Percentiles rank a stretch among this genome's conserved stretches.
Evolutionary conservation across 129 eudicot genomes (phyloP).

Genomic region (Logfia minima): DNA sequence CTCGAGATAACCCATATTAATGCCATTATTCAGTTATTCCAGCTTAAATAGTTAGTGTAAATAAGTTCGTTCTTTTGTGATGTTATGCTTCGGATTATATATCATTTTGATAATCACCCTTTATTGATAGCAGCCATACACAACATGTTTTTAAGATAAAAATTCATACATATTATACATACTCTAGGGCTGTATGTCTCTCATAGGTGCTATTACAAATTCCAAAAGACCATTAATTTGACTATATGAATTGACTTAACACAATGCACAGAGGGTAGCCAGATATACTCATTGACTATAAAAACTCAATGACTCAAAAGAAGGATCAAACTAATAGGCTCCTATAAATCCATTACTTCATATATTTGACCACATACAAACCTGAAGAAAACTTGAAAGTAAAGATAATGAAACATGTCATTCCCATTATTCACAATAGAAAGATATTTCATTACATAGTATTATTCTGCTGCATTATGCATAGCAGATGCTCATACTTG

Average conservation of each 20-base stretch:
- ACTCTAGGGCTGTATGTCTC: neutral
- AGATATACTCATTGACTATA: neutral
- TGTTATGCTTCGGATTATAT: neutral
- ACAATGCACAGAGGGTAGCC: neutral
- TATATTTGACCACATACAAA: neutral
- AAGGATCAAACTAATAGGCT: neutral
- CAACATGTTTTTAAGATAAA: neutral
- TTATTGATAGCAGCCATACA: neutral
- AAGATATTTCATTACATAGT: neutral
- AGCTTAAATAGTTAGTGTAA: constrained; percentile 2
- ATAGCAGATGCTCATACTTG: neutral
- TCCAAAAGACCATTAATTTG: neutral
- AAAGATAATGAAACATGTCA: neutral
- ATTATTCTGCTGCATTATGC: neutral
- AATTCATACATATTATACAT: neutral
- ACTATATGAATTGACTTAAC: neutral
- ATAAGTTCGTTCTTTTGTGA: neutral
- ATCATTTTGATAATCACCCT: neutral
- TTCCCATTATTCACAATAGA: neutral
- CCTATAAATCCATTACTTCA: neutral
- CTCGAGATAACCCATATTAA: neutral
- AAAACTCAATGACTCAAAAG: neutral
- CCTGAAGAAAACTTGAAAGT: neutral
- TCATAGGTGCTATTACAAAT: neutral
- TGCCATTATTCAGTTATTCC: constrained; percentile 7